phyloP scores from a whole-genome alignment of 2,329 filamentous ascomycete species.

The Aureobasidium melanogenum region DNA sequence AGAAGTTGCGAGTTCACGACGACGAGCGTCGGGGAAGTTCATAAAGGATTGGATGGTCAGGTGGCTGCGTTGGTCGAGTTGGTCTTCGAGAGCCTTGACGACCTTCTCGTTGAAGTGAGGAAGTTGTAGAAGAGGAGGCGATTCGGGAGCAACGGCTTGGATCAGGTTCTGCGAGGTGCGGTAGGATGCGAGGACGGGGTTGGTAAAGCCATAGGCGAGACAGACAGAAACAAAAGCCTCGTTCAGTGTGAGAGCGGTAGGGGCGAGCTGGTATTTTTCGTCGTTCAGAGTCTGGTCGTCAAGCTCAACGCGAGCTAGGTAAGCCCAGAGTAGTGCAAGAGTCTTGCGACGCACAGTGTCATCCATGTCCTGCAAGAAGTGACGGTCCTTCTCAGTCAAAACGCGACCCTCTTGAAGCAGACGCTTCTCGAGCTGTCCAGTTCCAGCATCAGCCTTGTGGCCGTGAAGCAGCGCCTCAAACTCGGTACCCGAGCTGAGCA shows the following conservation, averaged over 20 bases:
- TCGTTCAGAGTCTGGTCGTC: slow-evolving; percentile 68
- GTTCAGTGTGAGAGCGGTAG: slow-evolving; percentile 75
- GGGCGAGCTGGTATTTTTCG: slow-evolving; percentile 82
- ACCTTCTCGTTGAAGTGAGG: slow-evolving; percentile 68
- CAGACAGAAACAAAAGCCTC: slow-evolving; percentile 80
- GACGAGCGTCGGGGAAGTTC: slow-evolving; percentile 65
- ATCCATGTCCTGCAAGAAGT: slow-evolving; percentile 71
- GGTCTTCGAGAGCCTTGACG: slow-evolving; percentile 58
- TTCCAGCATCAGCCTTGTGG: slow-evolving; percentile 67
- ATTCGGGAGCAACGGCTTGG: slow-evolving; percentile 75
- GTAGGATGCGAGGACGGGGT: slow-evolving; percentile 74
- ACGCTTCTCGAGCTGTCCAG: slow-evolving; percentile 75
- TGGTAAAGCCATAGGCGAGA: slow-evolving; percentile 76
- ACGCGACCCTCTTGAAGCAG: slow-evolving; percentile 57
- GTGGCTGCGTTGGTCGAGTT: slow-evolving; percentile 50
- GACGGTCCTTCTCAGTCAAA: slow-evolving; percentile 64
- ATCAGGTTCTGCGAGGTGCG: slow-evolving; percentile 76
- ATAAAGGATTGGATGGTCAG: slow-evolving; percentile 81
- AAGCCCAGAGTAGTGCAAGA: slow-evolving; percentile 86
- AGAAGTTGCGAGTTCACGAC: slow-evolving; percentile 63
- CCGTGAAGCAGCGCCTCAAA: slow-evolving; percentile 69
- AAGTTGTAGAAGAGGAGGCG: slow-evolving; percentile 84
- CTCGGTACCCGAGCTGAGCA: slow-evolving; percentile 78
- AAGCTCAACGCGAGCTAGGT: slow-evolving; percentile 80
- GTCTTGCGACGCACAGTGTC: slow-evolving; percentile 75